Evolutionary conservation across 345 rosid genomes (phyloP).

Genomic region (Syzygium oleosum): DNA sequence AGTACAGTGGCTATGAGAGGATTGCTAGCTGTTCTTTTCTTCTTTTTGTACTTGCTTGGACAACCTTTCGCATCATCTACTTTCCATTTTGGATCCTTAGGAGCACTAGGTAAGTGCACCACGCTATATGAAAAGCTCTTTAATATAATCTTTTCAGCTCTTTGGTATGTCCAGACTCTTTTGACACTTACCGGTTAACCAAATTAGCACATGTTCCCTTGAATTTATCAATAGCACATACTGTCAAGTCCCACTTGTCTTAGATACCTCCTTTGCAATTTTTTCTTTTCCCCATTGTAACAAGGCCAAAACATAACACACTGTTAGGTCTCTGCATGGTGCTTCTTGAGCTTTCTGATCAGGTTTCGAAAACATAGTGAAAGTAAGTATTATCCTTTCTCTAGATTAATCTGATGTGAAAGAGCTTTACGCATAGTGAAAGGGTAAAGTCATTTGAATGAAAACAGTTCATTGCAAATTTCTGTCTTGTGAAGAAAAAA

Average conservation of each 20-base stretch:
- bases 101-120: constrained; percentile 61
- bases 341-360: background rate
- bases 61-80: constrained; percentile 48
- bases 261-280: background rate
- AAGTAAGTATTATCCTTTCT: background rate
- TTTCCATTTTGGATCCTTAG: constrained; percentile 66
- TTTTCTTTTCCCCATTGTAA: background rate
- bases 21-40: constrained; percentile 40
- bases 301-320: background rate
- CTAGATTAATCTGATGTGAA: background rate
- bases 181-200: background rate
- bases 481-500: background rate
- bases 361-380: background rate
- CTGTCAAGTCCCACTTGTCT: background rate
- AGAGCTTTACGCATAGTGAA: background rate
- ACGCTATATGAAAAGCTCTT: background rate
- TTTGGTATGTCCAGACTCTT: background rate
- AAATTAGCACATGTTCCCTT: background rate
- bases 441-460: background rate
- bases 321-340: background rate
- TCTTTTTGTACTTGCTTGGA: constrained; percentile 44
- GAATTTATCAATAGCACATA: background rate
- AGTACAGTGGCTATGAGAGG: constrained; percentile 58
- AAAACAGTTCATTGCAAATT: background rate
- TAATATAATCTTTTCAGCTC: background rate